Evolutionary conservation across 768 basidiomycete genomes (phyloP).

Genomic region (Postia placenta): DNA sequence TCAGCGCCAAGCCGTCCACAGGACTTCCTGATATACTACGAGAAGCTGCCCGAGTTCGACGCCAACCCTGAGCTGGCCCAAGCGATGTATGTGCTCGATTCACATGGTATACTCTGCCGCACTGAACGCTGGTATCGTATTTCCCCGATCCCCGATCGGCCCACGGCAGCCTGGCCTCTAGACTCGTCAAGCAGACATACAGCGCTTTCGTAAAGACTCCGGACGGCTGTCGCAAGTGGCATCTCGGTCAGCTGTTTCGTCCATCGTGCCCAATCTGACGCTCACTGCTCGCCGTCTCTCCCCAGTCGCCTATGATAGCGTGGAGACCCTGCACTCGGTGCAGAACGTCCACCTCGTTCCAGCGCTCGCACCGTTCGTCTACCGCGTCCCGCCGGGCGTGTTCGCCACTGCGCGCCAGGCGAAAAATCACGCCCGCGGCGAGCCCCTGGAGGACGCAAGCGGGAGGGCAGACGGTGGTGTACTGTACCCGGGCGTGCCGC

Average conservation of each 20-base stretch:
- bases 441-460: background rate
- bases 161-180: slow-evolving; percentile 29
- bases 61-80: slow-evolving; percentile 14
- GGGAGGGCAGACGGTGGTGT: no score
- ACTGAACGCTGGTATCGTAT: background rate
- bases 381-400: no score
- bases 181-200: slow-evolving; percentile 76
- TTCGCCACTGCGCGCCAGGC: slow-evolving; percentile 28
- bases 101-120: background rate
- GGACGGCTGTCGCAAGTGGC: slow-evolving; percentile 72
- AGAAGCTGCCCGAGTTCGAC: slow-evolving; percentile 41
- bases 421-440: slow-evolving; percentile 17
- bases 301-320: slow-evolving; percentile 30
- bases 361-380: slow-evolving; percentile 20
- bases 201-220: slow-evolving; percentile 68
- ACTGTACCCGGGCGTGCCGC: no score
- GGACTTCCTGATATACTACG: slow-evolving; percentile 77
- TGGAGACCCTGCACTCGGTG: slow-evolving; percentile 22
- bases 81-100: slow-evolving; percentile 18
- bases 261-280: background rate
- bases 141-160: slow-evolving; percentile 5
- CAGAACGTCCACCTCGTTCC: slow-evolving; percentile 26
- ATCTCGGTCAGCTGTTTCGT: slow-evolving; percentile 53
- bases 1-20: slow-evolving; percentile 21
- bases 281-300: background rate